Conservation (phyloP, 371 early-diverging fungal species). For the Mucor circinelloides region DNA sequence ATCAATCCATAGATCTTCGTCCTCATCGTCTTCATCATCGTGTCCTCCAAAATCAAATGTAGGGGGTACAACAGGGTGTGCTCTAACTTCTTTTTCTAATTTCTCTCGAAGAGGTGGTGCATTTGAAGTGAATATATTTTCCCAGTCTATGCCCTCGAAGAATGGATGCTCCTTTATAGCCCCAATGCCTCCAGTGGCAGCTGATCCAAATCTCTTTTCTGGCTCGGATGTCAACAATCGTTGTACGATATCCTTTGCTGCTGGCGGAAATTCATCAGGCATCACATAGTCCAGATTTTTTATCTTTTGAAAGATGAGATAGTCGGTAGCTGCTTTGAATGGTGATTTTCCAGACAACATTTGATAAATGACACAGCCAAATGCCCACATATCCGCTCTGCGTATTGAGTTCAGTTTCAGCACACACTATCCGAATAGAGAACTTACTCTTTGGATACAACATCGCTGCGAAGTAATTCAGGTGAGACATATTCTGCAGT, state of each 20-base stretch:
- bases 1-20: slow-evolving; percentile 38
- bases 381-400: slow-evolving; percentile 96
- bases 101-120: slow-evolving; percentile 38
- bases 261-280: slow-evolving; percentile 71
- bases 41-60: slow-evolving; percentile 8
- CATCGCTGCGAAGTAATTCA: slow-evolving; percentile 90
- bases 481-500: slow-evolving; percentile 98
- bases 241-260: slow-evolving; percentile 74
- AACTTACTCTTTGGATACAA: slow-evolving; percentile 65
- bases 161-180: slow-evolving; percentile 88
- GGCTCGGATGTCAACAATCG: slow-evolving; percentile 81
- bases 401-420: background rate
- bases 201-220: slow-evolving; percentile 68
- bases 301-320: slow-evolving; percentile 95
- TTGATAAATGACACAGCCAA: slow-evolving; percentile 98
- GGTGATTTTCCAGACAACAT: slow-evolving; percentile 93
- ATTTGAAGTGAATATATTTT: slow-evolving; percentile 47
- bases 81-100: slow-evolving; percentile 27
- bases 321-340: slow-evolving; percentile 95
- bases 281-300: slow-evolving; percentile 82
- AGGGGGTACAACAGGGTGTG: slow-evolving; percentile 21
- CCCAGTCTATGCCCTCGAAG: slow-evolving; percentile 89
- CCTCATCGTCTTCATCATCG: slow-evolving; percentile 11
- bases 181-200: slow-evolving; percentile 60
- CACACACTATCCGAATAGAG: background rate